Base-by-base conservation (phyloP, 2,329 filamentous ascomycete species). In the Elsinoe fawcettii region DNA sequence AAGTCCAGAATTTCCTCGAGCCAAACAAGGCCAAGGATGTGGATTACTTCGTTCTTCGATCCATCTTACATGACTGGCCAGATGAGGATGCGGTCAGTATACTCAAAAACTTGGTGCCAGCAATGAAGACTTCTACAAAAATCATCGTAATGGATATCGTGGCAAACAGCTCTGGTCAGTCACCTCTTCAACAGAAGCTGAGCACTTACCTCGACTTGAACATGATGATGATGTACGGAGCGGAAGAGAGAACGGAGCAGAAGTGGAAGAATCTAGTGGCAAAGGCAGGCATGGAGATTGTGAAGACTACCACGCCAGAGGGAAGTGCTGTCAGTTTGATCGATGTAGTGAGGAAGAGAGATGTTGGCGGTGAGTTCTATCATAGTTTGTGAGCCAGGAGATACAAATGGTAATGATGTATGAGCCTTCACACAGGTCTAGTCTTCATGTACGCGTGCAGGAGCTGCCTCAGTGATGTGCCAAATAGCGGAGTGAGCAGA, bases 1-100 rank as follows among this genome's bases (percentile, higher is more conserved):
- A 62, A 51, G 57, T 59, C 6, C 62, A 66, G n/a, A 60, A 66
- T 23, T 66, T 66, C 56, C 66, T 64, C 60, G 60, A 59, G 2
- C 51, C 58, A 8, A 57, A 66, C 34, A 59, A 61, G 3, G 56
- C 64, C 16, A 47, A 58, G 3, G 58, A 60, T 41, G 67, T 67
- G 8, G 64, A 67, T 51, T 56, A 66, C 12, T 59, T 57, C 43
- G 47, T 60, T 12, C 30, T 60, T 3, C 53, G 55, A 7, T 36
- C 41, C 14, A 59, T 60, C 32, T 23, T 60, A 8, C 59, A 60
- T 30, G 56, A 60, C 22, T 60, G 59, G 59, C 47, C 59, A 20
- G 59, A 60, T 27, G 43, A 59, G 30, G 47, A 58, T 16, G 32
- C 27, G 23, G 34, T 61, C 1, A 27, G 22, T 20, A 61, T 61